phyloP scores from a whole-genome alignment of 2,329 filamentous ascomycete genomes.

The Metarhizium anisopliae region DNA sequence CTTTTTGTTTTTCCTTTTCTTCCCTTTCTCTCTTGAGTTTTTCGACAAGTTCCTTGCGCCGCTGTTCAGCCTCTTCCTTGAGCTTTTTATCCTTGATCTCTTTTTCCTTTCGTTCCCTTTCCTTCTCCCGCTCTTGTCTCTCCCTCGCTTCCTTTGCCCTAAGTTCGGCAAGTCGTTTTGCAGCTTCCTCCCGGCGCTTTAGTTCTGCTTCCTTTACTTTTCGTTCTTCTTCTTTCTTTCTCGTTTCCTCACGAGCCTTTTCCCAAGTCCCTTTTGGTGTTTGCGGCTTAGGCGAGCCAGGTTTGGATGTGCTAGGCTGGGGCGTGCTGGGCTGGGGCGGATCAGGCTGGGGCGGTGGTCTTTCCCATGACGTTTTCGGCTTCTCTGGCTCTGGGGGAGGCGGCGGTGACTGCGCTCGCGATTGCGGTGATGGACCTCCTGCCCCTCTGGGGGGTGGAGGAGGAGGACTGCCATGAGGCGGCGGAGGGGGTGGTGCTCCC shows the following conservation, averaged over 20 bases:
- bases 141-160: conserved; percentile 47
- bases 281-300: conserved; percentile 8
- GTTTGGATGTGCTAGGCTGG: too few relatives aligned
- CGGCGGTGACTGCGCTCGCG: conserved; percentile 6
- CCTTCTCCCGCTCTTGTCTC: conserved; percentile 31
- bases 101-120: conserved; percentile 27
- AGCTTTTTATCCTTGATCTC: conserved; percentile 26
- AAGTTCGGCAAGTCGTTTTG: conserved; percentile 42
- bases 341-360: conserved; percentile 13
- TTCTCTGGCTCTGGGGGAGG: conserved; percentile 10
- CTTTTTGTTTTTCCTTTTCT: conserved; percentile 32
- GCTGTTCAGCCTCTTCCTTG: conserved; percentile 25
- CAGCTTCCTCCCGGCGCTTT: conserved; percentile 47
- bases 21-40: conserved; percentile 18
- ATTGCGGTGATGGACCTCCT: conserved; percentile 3
- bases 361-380: conserved; percentile 11
- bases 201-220: conserved; percentile 52
- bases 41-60: conserved; percentile 14
- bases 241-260: conserved; percentile 59
- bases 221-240: conserved; percentile 54
- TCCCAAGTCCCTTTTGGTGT: conserved; percentile 50
- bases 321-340: conserved; percentile 10
- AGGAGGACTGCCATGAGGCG: conserved; percentile 15
- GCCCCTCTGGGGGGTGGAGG: background rate
- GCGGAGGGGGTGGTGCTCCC: conserved; percentile 18